Evolutionary conservation across 495 filamentous ascomycete species (phyloP).

Genomic region (Penicillium nucicola): DNA sequence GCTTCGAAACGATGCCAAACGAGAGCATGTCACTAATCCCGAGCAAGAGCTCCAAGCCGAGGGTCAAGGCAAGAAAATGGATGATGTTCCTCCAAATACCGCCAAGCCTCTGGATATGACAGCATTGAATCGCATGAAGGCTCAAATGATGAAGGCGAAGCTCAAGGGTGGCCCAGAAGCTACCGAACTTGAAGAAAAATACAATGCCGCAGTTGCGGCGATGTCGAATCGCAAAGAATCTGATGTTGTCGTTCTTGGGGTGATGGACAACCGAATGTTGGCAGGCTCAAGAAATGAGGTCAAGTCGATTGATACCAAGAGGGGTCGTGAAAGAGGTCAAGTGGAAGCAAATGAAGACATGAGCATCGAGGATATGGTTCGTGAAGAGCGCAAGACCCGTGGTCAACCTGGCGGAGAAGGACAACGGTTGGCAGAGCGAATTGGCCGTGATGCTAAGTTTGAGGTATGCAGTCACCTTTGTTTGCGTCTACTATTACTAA

Average conservation of each 20-base stretch:
- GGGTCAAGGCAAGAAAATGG: conserved; percentile 41
- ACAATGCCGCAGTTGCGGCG: conserved; percentile 65
- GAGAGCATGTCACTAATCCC: conserved; percentile 32
- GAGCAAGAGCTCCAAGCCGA: conserved; percentile 43
- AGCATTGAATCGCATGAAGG: conserved; percentile 82
- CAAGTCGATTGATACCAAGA: conserved; percentile 67
- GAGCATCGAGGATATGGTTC: conserved; percentile 92
- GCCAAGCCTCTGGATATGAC: conserved; percentile 65
- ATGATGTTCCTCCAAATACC: conserved; percentile 35
- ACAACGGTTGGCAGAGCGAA: conserved; percentile 78
- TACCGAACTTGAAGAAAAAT: conserved; percentile 77
- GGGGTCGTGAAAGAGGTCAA: conserved; percentile 73
- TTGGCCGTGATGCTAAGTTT: conserved; percentile 89
- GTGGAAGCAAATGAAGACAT: conserved; percentile 94
- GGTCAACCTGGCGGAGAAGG: conserved; percentile 80
- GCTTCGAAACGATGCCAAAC: conserved; percentile 45
- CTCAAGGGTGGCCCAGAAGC: conserved; percentile 70
- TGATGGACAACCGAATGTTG: conserved; percentile 86
- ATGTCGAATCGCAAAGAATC: conserved; percentile 57
- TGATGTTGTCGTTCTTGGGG: conserved; percentile 74
- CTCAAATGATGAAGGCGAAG: conserved; percentile 92
- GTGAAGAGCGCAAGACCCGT: conserved; percentile 81
- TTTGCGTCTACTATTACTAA: conserved; percentile 24
- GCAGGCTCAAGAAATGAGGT: conserved; percentile 72
- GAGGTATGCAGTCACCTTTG: conserved; percentile 43